phyloP scores from a whole-genome alignment of 306 rosid genomes.

The Trichosanthes cucumerina region DNA sequence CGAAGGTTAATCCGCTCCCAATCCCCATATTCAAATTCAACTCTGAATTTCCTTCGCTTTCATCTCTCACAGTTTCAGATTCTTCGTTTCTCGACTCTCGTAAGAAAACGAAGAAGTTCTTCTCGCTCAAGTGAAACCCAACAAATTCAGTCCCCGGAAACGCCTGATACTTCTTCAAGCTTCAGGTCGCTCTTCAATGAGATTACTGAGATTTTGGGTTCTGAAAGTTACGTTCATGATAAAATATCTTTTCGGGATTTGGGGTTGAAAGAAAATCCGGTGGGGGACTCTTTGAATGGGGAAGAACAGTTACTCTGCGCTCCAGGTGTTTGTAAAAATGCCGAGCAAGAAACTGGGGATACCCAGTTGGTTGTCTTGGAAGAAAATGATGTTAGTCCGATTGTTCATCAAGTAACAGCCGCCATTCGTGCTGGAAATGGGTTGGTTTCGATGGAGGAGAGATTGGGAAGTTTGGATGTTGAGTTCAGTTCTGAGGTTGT shows the following conservation, averaged over 20 bases:
- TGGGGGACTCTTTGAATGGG: not conserved
- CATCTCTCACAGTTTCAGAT: slow-evolving; percentile 12
- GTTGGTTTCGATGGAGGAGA: slow-evolving; percentile 43
- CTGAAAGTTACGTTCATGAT: slow-evolving; percentile 21
- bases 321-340: slow-evolving; percentile 41
- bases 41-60: not conserved
- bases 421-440: slow-evolving; percentile 33
- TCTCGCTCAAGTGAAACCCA: slow-evolving; percentile 6
- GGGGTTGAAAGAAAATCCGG: slow-evolving; percentile 11
- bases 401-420: slow-evolving; percentile 41
- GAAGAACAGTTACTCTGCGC: slow-evolving; percentile 17
- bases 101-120: slow-evolving; percentile 12
- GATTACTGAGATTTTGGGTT: slow-evolving; percentile 58
- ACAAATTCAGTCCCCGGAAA: slow-evolving; percentile 6
- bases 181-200: slow-evolving; percentile 37
- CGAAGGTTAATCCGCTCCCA: slow-evolving; percentile 15
- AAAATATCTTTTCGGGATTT: slow-evolving; percentile 25
- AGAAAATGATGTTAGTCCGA: slow-evolving; percentile 38
- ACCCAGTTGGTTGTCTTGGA: slow-evolving; percentile 20
- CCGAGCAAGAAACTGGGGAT: slow-evolving; percentile 21
- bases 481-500: slow-evolving; percentile 41
- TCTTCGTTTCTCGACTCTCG: slow-evolving; percentile 14
- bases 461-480: slow-evolving; percentile 33
- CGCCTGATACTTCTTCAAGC: slow-evolving; percentile 7
- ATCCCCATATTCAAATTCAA: slow-evolving; percentile 5